A percentile compares a stretch with the other conserved stretches of the same genome.
phyloP scores from a whole-genome alignment of 2,329 filamentous ascomycete genomes.

The Zasmidium cellare region DNA sequence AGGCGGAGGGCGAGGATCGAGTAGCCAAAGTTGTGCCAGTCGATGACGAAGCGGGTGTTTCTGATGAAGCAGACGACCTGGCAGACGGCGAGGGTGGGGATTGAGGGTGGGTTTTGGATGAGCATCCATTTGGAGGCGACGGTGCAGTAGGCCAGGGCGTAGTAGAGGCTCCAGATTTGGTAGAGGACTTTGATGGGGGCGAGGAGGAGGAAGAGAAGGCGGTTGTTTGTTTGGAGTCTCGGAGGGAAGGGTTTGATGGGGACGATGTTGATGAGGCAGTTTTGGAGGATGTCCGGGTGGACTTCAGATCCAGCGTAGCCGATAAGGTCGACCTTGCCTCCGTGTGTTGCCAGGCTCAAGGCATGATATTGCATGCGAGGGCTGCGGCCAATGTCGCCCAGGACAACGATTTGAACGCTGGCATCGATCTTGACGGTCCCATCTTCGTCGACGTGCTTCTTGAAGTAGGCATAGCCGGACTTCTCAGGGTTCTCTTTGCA shows the following conservation, averaged over 20 bases:
- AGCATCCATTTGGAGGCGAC: conserved; percentile 81
- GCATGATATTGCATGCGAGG: conserved; percentile 99
- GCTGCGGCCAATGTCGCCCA: conserved; percentile 93
- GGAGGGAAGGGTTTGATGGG: conserved; percentile 68
- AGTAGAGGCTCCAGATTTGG: conserved; percentile 72
- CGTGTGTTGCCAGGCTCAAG: conserved; percentile 81
- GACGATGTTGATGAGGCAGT: conserved; percentile 69
- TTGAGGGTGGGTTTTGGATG: conserved; percentile 90
- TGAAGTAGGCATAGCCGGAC: conserved; percentile 35
- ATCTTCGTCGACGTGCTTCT: conserved; percentile 23
- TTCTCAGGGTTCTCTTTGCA: conserved; percentile 23
- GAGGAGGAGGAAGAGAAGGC: conserved; percentile 72
- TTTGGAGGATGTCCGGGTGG: conserved; percentile 72
- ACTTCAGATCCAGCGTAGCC: conserved; percentile 85
- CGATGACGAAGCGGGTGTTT: conserved; percentile 79
- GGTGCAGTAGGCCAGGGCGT: conserved; percentile 71
- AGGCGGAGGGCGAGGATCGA: conserved; percentile 77
- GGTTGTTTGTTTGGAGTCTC: conserved; percentile 65
- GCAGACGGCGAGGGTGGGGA: conserved; percentile 81
- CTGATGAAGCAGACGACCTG: conserved; percentile 71
- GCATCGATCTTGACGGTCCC: conserved; percentile 40
- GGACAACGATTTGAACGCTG: conserved; percentile 78
- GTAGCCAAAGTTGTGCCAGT: conserved; percentile 99
- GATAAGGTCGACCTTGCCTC: conserved; percentile 77
- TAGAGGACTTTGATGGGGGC: conserved; percentile 84